Evolutionary conservation across 768 basidiomycete species (phyloP).

Genomic region (Leccinum subgranulosum): DNA sequence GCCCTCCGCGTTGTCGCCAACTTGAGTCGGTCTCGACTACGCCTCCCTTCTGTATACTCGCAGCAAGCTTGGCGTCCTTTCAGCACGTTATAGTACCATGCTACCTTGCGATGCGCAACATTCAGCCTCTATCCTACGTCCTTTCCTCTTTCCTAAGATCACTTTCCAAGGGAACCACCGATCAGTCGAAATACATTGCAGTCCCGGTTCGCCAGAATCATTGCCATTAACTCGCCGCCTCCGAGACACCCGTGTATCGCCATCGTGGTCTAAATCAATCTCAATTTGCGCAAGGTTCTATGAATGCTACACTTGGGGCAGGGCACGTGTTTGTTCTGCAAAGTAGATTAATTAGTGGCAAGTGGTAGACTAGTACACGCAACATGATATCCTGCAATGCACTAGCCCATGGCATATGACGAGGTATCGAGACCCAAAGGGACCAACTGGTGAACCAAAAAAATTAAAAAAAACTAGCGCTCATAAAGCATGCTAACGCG

Average conservation of each 20-base stretch:
- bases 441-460: neutral
- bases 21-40: neutral
- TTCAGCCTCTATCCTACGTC: neutral
- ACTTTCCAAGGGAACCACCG: neutral
- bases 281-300: neutral
- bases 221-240: neutral
- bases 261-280: neutral
- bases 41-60: neutral
- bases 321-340: neutral
- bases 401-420: neutral
- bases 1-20: neutral
- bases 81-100: neutral
- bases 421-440: neutral
- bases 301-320: neutral
- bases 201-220: neutral
- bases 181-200: neutral
- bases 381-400: neutral
- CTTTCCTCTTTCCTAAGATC: neutral
- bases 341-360: neutral
- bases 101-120: neutral
- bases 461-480: neutral
- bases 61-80: neutral
- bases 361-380: conserved; percentile 1
- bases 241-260: neutral
- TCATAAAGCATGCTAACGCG: neutral